Evolutionary conservation across 2,329 filamentous ascomycete genomes (phyloP), one percentile per base, ranked within the genome.

Genomic region (Purpureocillium lavendulum): DNA sequence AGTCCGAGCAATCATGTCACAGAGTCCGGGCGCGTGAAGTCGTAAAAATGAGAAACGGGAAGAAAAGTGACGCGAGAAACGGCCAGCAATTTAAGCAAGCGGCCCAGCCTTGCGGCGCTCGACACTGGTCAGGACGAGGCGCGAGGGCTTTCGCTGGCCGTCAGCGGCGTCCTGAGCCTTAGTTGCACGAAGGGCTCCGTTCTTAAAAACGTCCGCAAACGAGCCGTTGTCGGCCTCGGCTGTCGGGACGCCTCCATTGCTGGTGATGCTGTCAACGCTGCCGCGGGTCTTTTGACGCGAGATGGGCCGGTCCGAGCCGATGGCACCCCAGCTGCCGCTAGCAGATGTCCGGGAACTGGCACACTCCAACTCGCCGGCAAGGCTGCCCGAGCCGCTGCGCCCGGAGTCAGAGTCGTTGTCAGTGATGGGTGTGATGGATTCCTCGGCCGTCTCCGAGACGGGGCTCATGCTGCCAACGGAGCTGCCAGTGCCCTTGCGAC

Each of bases 121-220:
- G 46, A 81, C 84, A 60, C 82, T 89, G 49, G 85, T 89, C 49
- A 96, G 75, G 49, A 96, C 84, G 57, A 95, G 78, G 72, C 88
- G 83, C 39, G 87, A 84, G 51, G 84, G 84, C 70, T 83, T 89
- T 64, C 87, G 86, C 64, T 87, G 80, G 43, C 74, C 71, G 47
- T 76, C 72, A 38, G 64, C 62, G 32, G 66, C 67, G 52, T 79
- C 71, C 46, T 75, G 63, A 30, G 54, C 61, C 59, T 80, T 74
- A 64, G 68, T 60, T 35, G 65, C 61, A 56, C 69, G 60, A 58
- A 70, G 61, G 51, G 66, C 59, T 44, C 68, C 70, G 40, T 77
- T 74, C 69, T 81, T 82, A 57, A 82, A 80, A 18, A 81, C 71
- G 40, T 75, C 75, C 43, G 78, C 78, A 54, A 82, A 82, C 56